phyloP scores from a whole-genome alignment of 192 early-diverging fungal species.

The Mortierella claussenii region DNA sequence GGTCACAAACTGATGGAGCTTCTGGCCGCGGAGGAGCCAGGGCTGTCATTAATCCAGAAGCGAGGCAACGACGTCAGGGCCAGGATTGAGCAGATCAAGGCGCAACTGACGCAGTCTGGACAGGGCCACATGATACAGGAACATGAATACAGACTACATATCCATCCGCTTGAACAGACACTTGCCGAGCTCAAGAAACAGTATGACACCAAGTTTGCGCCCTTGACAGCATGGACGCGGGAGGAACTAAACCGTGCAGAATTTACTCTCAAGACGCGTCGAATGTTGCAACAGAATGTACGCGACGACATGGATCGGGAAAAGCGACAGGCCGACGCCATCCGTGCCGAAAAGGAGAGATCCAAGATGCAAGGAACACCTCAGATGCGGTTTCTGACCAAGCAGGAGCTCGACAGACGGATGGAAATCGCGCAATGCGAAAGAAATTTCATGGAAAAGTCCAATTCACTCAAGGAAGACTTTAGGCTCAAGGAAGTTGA shows the following conservation, averaged over 20 bases:
- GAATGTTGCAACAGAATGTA: background rate
- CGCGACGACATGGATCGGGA: background rate
- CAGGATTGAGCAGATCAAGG: background rate
- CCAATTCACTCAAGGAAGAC: background rate
- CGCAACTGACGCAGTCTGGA: background rate
- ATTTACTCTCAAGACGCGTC: background rate
- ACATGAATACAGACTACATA: conserved; percentile 8
- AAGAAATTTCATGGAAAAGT: background rate
- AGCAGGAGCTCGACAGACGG: background rate
- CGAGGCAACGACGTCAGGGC: background rate
- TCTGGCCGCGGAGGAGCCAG: background rate
- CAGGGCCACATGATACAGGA: background rate
- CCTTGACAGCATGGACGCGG: background rate
- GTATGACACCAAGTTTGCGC: conserved; percentile 1
- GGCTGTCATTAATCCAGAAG: background rate
- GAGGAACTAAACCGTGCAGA: background rate
- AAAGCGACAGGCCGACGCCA: background rate
- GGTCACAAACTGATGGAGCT: background rate
- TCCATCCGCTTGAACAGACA: conserved; percentile 1
- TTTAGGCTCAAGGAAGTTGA: conserved; percentile 11
- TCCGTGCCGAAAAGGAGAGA: conserved; percentile 4
- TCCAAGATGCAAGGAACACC: background rate
- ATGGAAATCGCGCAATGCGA: background rate
- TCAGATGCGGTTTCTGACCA: background rate
- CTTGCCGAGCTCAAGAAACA: conserved; percentile 5